These are phyloP conservation scores for Psilocybe cubensis DNA, from an alignment of 768 basidiomycete species.

Conservation along the genomic window DNA sequence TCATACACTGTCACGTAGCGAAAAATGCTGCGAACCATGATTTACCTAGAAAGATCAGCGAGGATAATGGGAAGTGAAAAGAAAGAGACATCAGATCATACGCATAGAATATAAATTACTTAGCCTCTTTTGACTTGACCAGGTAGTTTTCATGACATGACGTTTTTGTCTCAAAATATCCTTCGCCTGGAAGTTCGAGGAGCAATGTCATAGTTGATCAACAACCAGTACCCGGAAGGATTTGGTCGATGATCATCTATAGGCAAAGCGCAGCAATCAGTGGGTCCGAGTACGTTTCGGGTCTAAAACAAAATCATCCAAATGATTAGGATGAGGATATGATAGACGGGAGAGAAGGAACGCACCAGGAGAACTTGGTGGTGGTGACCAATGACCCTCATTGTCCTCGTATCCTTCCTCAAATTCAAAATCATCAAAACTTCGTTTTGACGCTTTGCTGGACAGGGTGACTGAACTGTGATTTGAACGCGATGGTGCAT, in stretches of 20 bases:
- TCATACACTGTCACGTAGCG: background rate
- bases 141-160: slow-evolving; percentile 4
- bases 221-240: background rate
- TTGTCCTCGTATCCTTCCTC: slow-evolving; percentile 38
- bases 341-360: too few species aligned
- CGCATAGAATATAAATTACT: slow-evolving; percentile 29
- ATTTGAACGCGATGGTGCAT: slow-evolving; percentile 48
- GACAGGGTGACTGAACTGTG: slow-evolving; percentile 60
- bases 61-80: background rate
- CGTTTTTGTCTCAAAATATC: background rate
- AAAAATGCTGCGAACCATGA: background rate
- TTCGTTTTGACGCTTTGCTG: slow-evolving; percentile 63
- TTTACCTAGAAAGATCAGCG: slow-evolving; percentile 18
- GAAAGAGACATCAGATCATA: slow-evolving; percentile 6
- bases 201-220: background rate
- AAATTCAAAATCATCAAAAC: slow-evolving; percentile 46
- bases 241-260: background rate
- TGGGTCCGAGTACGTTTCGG: slow-evolving; percentile 47
- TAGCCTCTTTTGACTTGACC: slow-evolving; percentile 29
- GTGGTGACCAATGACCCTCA: slow-evolving; percentile 30
- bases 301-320: too few species aligned
- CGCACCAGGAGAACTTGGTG: slow-evolving; percentile 50
- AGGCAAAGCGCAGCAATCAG: slow-evolving; percentile 21
- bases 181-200: background rate
- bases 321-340: too few species aligned